phyloP scores from a whole-genome alignment of 805 yeast genomes.

The Candida coquimbonensis region DNA sequence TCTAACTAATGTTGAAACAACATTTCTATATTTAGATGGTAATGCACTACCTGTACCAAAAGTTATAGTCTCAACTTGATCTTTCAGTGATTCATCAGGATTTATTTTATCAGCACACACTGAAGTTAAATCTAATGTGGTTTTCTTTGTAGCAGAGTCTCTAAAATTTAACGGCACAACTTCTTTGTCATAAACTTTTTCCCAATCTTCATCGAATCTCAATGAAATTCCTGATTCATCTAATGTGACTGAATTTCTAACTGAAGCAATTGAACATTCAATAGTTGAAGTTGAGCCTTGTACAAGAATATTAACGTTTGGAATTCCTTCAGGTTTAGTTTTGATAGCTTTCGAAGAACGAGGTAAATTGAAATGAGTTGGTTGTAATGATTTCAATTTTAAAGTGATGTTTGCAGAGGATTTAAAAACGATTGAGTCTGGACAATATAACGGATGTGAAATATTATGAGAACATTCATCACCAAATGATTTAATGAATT shows the following conservation, averaged over 20 bases:
- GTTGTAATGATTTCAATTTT: conserved; percentile 50
- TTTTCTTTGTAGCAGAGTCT: conserved; percentile 5
- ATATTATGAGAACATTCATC: conserved; percentile 49
- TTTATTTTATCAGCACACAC: conserved; percentile 18
- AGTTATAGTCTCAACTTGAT: conserved; percentile 61
- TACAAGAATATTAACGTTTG: conserved; percentile 10
- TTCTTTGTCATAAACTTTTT: conserved; percentile 18
- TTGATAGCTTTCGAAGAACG: conserved; percentile 23
- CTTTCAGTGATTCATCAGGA: conserved; percentile 26
- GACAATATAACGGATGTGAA: conserved; percentile 62
- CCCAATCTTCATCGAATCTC: conserved; percentile 20
- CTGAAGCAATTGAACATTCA: conserved; percentile 13
- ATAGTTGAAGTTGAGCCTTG: conserved; percentile 18
- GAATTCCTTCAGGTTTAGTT: conserved; percentile 22
- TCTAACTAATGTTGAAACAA: conserved; percentile 70
- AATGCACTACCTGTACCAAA: conserved; percentile 92
- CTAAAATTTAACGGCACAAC: conserved; percentile 21
- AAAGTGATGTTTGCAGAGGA: conserved; percentile 47
- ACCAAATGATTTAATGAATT: conserved; percentile 51
- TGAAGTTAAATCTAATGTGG: conserved; percentile 1
- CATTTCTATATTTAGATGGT: conserved; percentile 82
- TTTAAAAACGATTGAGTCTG: conserved; percentile 53
- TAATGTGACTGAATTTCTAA: conserved; percentile 8
- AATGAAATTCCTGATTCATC: conserved; percentile 8
- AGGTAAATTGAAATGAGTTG: conserved; percentile 34